Evolutionary conservation across 345 rosid species (phyloP).

Genomic region (Sapria himalayana): DNA sequence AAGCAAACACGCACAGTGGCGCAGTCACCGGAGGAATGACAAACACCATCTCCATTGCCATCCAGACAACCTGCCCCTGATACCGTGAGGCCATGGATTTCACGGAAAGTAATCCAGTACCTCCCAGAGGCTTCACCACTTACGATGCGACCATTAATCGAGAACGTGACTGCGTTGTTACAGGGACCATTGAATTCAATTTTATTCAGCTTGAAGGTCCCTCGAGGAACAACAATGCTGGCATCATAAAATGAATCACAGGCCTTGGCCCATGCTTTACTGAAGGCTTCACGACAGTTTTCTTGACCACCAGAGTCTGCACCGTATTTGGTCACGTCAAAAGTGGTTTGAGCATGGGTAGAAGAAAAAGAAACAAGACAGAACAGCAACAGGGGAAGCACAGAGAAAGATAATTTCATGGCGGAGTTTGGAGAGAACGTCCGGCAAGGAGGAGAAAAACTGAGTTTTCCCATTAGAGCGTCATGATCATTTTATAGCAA

Average conservation of each 20-base stretch:
- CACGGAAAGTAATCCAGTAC: slow-evolving; percentile 29
- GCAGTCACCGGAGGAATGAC: slow-evolving; percentile 57
- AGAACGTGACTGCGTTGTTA: slow-evolving; percentile 24
- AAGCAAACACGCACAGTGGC: slow-evolving; percentile 52
- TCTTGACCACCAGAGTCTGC: too few species aligned
- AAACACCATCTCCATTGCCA: slow-evolving; percentile 35
- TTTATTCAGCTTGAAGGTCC: slow-evolving; percentile 21
- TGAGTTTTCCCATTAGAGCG: too few species aligned
- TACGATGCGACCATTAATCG: slow-evolving; percentile 41
- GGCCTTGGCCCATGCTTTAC: slow-evolving; percentile 31
- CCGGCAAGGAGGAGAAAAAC: too few species aligned
- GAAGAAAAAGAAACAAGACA: too few species aligned
- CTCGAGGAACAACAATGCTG: slow-evolving; percentile 30
- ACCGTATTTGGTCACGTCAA: too few species aligned
- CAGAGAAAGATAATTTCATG: too few species aligned
- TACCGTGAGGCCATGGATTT: slow-evolving; percentile 28
- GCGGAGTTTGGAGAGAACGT: too few species aligned
- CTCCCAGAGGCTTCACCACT: slow-evolving; percentile 35
- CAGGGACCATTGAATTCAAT: slow-evolving; percentile 39
- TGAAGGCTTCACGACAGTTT: slow-evolving; percentile 31
- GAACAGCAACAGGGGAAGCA: too few species aligned
- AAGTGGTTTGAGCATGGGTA: too few species aligned
- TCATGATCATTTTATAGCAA: too few species aligned
- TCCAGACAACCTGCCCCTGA: slow-evolving; percentile 51
- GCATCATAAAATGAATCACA: slow-evolving; percentile 30